Evolutionary conservation across 495 filamentous ascomycete species (phyloP).

Genomic region (Tuber magnatum): DNA sequence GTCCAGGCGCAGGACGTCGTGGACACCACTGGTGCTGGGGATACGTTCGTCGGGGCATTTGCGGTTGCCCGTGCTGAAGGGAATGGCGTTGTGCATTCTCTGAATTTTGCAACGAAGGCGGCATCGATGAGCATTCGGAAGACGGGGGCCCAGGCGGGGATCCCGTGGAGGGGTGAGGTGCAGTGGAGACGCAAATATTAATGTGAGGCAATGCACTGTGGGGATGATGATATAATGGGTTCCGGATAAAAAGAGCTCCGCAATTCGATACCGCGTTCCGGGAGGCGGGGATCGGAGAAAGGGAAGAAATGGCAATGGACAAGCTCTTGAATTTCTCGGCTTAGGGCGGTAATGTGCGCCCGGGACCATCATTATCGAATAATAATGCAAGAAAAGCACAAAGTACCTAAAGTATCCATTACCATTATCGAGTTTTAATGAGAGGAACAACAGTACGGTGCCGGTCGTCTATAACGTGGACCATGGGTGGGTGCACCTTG

Average conservation of each 20-base stretch:
- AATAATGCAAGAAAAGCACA: not conserved
- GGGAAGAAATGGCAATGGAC: not conserved
- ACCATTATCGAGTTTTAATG: too few relatives aligned
- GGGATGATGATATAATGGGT: not conserved
- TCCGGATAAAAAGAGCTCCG: not conserved
- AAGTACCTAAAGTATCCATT: not conserved
- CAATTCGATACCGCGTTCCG: not conserved
- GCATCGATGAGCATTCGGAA: constrained; percentile 70
- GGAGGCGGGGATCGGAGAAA: not conserved
- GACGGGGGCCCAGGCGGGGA: constrained; percentile 74
- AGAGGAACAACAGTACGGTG: too few relatives aligned
- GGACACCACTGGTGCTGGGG: constrained; percentile 90
- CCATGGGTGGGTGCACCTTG: too few relatives aligned
- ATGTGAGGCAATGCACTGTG: not conserved
- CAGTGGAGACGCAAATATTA: constrained; percentile 18
- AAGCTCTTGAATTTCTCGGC: not conserved
- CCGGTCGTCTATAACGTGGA: too few relatives aligned
- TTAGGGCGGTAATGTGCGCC: not conserved
- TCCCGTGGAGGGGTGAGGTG: constrained; percentile 81
- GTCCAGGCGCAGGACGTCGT: constrained; percentile 64
- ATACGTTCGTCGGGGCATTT: constrained; percentile 89
- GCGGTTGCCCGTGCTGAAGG: constrained; percentile 59
- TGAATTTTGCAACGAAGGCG: constrained; percentile 63
- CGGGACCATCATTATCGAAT: not conserved
- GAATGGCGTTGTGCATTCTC: constrained; percentile 48